Base-by-base conservation (phyloP, 2,329 filamentous ascomycete genomes). In the Hyphodiscus sp. region DNA sequence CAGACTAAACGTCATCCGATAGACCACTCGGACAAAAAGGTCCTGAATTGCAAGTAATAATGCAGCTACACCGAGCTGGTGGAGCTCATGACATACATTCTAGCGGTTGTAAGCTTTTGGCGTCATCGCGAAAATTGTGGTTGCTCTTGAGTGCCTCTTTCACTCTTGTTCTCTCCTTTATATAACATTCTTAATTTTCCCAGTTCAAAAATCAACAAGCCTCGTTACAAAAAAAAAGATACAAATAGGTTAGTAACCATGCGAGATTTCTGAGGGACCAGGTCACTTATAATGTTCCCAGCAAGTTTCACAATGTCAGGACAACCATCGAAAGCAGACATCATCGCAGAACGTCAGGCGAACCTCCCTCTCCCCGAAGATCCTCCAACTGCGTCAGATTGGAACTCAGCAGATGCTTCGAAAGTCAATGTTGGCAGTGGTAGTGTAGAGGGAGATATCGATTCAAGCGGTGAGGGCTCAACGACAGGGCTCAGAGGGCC, bases 281-380 rank as follows among this genome's bases (percentile, higher is more conserved):
- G n/a, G n/a, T n/a, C n/a, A n/a, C n/a, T n/a, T 26, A 3, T 26
- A 8, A 26, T 8, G 8, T 26, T 26, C 23, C 23, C 23, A 26
- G 23, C 23, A 3, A 44, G 2, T 50, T 44, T 20, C 56, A 61
- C 54, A 20, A 65, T 65, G 63, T 47, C 64, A 72, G 63, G 69
- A 52, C 56, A 64, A 52, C 51, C 66, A 58, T 68, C 70, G 71
- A 89, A 88, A 70, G 68, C 74, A 59, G 74, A 85, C 52, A 74
- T 86, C 70, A 86, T 91, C 67, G 80, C 84, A 50, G 72, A 87
- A 69, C 77, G 77, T 65, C 78, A 85, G 72, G 73, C 83, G 69
- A 89, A 90, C 71, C 83, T 95, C 30, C 87, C 87, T 49, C 81
- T 91, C 49, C 89, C 89, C 18, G 87, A 92, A 1, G 77, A 91